Conservation (phyloP, 331 rosid genomes). For the Saraca asoca region DNA sequence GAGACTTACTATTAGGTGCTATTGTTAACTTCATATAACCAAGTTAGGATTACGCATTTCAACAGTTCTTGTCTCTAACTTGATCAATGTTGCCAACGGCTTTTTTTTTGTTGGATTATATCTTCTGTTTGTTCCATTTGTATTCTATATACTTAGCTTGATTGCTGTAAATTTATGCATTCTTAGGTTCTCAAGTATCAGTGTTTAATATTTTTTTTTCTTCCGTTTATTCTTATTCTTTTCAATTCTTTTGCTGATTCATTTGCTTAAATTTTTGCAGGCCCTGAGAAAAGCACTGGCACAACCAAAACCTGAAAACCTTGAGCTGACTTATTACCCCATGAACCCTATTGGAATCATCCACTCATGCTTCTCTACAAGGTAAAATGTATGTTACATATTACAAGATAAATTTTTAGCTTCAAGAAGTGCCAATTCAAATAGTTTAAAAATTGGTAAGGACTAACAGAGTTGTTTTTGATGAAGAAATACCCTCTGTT, state of each 20-base stretch:
- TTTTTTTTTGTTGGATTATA: too few relatives aligned
- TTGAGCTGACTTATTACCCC: slow-evolving; percentile 60
- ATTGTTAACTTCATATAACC: neutral
- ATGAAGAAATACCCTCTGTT: too few relatives aligned
- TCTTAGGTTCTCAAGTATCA: neutral
- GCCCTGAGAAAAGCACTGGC: slow-evolving; percentile 64
- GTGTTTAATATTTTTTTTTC: neutral
- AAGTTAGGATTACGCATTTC: neutral
- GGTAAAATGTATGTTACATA: slow-evolving; percentile 42
- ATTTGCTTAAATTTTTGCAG: slow-evolving; percentile 39
- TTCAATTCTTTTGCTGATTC: slow-evolving; percentile 12
- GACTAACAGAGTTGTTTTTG: neutral
- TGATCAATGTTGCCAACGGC: neutral
- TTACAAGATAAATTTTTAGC: too few relatives aligned
- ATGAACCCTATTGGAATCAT: slow-evolving; percentile 83
- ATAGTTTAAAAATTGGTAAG: neutral
- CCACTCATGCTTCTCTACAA: slow-evolving; percentile 82
- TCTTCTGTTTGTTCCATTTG: too few relatives aligned
- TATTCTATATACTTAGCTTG: neutral
- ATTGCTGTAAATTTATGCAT: neutral
- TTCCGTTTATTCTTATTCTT: neutral
- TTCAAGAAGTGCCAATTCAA: neutral
- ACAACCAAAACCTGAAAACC: slow-evolving; percentile 49
- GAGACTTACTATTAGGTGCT: neutral
- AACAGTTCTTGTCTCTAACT: neutral